Base-by-base conservation (phyloP, 148 eudicot species). In the Pharnaceum exiguum region DNA sequence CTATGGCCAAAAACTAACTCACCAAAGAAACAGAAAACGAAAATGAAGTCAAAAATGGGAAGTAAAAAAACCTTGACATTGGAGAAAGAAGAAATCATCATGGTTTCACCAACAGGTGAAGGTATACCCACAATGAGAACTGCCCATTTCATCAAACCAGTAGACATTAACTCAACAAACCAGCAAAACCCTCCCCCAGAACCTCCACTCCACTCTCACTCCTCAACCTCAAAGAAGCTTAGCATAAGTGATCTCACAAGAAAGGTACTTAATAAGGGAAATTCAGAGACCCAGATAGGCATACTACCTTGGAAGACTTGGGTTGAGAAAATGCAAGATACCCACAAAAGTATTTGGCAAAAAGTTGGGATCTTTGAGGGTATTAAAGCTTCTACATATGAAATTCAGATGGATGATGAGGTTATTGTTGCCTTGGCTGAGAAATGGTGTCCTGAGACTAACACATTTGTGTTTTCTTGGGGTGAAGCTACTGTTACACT, bases 241-340 rank as follows among this genome's bases (percentile, higher is more conserved):
- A n/a, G n/a, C n/a, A n/a, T n/a, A n/a, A n/a, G n/a, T n/a, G n/a
- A n/a, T 38, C 50, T 54, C 45, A 16, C 51, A 28, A 48, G 46
- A 18, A 69, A 54, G 7, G 39, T 73, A 7, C 12, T 11, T 1
- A 71, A 74, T 23, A 11, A 71, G 21, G 76, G 76, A 0, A n/a
- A n/a, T 74, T 79, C 76, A 65, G 12, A 43, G 0, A 3, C 28
- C 68, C 74, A n/a, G 42, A 11, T 3, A 56, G 30, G 15, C 24
- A 65, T 0, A n/a, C n/a, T n/a, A n/a, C n/a, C n/a, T n/a, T 79
- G 84, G 84, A 48, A 2, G 17, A 27, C 51, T 1, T 79, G 81
- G 84, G 71, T 79, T 38, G 46, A 72, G 13, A 42, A 48, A 1
- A 18, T 79, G 48, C 19, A 35, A 2, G 28, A 60, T 16, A 13